Base-by-base conservation (phyloP, 1,284 basidiomycete species). In the Laetiporus sulphureus region DNA sequence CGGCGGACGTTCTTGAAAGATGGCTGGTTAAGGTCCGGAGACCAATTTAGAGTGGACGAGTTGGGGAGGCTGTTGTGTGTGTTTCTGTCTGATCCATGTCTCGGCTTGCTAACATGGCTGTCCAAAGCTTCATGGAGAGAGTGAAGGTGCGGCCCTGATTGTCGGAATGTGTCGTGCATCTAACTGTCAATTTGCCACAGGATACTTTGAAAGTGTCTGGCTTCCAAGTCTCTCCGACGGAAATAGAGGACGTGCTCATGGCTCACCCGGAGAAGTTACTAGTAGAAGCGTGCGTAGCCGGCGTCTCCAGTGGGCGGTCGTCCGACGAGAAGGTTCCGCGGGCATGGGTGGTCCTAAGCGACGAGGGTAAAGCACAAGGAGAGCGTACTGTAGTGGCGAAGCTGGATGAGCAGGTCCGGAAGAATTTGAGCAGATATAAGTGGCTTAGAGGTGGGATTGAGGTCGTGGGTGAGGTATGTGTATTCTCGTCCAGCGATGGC, bases 121-220 rank as follows among this genome's bases (percentile, higher is more conserved):
- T 42, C 24, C 35, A 38, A 35, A 79, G 77, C 62, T 82, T 76
- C 50, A 72, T 73, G 2, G 79, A 82, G 59, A 66, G 79, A 48
- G 64, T 67, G 6, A 83, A 82, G 68, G 75, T 73, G 19, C 13
- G 47, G 21, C 23, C n/a, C n/a, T 21, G 20, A 34, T 31, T 31
- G 8, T 24, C 19, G 12, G 16, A 11, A 27, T 15, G 19, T 12
- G 27, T 21, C 20, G 29, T 16, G 27, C 36, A 21, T 39, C 19
- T n/a, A 11, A 25, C 22, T 33, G 32, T 23, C n/a, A 40, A 15
- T 32, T 15, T 7, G 13, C 27, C 23, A 6, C 35, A 84, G 77
- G 83, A 84, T 54, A 84, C 74, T 0, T 65, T 87, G 8, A 86
- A 87, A 54, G 69, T 87, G 5, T 84, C 82, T 0, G 83, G 85